Conservation (phyloP, 805 yeast species). For the Candida chauliodis region DNA sequence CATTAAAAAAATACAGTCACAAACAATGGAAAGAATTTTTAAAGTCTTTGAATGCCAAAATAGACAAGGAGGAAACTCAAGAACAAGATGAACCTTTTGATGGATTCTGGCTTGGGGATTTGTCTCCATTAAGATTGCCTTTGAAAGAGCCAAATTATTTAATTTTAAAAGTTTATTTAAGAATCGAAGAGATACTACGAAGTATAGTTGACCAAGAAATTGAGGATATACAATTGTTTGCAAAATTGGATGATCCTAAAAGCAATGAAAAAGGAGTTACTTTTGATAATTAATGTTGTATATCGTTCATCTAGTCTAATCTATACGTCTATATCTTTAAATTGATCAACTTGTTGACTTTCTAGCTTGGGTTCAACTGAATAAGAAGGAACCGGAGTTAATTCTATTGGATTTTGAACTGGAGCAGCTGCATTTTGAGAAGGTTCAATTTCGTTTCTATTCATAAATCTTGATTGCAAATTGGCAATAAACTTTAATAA, state of each 20-base stretch:
- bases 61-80: not conserved
- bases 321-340: not conserved
- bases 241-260: not conserved
- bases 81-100: not conserved
- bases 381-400: slow-evolving; percentile 4
- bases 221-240: slow-evolving; percentile 2
- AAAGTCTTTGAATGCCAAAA: slow-evolving; percentile 6
- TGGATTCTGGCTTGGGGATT: slow-evolving; percentile 60
- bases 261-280: not conserved
- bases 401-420: not conserved
- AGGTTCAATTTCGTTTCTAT: not conserved
- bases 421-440: not conserved
- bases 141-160: slow-evolving; percentile 66
- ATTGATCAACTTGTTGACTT: not conserved
- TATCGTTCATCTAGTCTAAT: not conserved
- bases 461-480: not conserved
- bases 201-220: slow-evolving; percentile 12
- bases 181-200: slow-evolving; percentile 20
- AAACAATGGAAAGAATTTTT: slow-evolving; percentile 51
- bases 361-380: slow-evolving; percentile 2
- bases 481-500: not conserved
- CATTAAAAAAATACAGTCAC: slow-evolving; percentile 41
- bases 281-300: too few relatives aligned
- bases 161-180: slow-evolving; percentile 30
- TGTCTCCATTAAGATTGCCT: slow-evolving; percentile 69